Evolutionary conservation across 1,284 basidiomycete genomes (phyloP).

Genomic region (Irpex lacteus): DNA sequence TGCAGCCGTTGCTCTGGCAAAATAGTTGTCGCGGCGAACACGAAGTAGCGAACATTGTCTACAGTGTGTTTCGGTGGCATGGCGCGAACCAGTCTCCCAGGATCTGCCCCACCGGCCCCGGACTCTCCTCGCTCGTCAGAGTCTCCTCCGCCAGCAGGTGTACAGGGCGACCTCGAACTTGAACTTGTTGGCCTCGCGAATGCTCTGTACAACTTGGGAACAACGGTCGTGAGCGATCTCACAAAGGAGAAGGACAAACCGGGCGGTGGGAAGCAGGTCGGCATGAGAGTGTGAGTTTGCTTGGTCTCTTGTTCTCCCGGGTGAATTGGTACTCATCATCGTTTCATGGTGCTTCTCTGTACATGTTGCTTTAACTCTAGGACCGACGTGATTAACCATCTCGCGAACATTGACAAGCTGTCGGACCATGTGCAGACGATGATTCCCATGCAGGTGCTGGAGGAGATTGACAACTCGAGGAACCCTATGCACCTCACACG

Average conservation of each 20-base stretch:
- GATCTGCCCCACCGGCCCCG: conserved; percentile 41
- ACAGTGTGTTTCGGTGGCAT: neutral
- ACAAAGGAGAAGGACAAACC: conserved; percentile 72
- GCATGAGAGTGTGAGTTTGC: conserved; percentile 55
- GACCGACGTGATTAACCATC: conserved; percentile 68
- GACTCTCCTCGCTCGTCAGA: conserved; percentile 72
- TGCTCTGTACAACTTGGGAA: conserved; percentile 73
- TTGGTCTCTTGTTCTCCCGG: neutral
- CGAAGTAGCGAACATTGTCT: no score
- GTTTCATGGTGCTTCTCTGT: neutral
- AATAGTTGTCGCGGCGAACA: no score
- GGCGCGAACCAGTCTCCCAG: neutral
- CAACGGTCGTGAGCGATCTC: conserved; percentile 74
- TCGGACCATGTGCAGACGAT: conserved; percentile 55
- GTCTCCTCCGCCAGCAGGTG: conserved; percentile 63
- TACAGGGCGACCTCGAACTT: conserved; percentile 72
- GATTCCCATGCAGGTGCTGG: conserved; percentile 70
- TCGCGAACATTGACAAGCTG: conserved; percentile 63
- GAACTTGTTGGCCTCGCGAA: conserved; percentile 72
- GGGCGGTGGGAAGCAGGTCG: conserved; percentile 66
- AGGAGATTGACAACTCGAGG: conserved; percentile 72
- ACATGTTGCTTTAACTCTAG: conserved; percentile 31
- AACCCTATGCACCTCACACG: conserved; percentile 80
- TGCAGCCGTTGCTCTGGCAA: no score
- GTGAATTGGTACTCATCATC: neutral